Percentiles rank a stretch among this genome's conserved stretches.
These are phyloP conservation scores for Pseudonitzschia multiseries DNA, from an alignment of 108 stramenopile genomes.

Conservation along the genomic window DNA sequence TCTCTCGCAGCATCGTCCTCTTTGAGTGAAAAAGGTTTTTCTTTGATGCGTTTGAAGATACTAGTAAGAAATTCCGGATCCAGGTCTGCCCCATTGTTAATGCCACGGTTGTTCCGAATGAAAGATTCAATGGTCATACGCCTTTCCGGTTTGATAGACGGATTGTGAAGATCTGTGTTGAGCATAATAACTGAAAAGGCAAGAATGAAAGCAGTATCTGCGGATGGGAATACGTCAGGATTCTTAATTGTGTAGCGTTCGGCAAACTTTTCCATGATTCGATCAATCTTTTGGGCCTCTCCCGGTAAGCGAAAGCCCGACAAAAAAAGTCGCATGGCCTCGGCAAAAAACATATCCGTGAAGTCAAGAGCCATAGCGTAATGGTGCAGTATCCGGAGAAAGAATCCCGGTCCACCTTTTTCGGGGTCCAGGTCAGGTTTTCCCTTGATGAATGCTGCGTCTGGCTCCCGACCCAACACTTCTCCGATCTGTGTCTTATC, in stretches of 20 bases:
- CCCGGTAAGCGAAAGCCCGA: slow-evolving; percentile 97
- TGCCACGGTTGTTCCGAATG: slow-evolving; percentile 94
- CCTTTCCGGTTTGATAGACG: slow-evolving; percentile 91
- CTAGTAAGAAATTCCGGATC: slow-evolving; percentile 82
- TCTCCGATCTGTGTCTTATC: slow-evolving; percentile 98
- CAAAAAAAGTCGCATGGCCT: slow-evolving; percentile 95
- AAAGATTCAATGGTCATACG: slow-evolving; percentile 96
- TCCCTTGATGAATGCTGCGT: too few relatives aligned
- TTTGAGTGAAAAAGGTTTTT: slow-evolving; percentile 93
- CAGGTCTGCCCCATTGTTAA: slow-evolving; percentile 94
- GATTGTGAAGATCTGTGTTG: slow-evolving; percentile 98
- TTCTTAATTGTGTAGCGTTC: slow-evolving; percentile 92
- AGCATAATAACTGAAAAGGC: slow-evolving; percentile 99
- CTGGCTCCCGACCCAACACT: slow-evolving; percentile 92
- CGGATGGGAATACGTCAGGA: slow-evolving; percentile 83
- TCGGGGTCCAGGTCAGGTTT: too few relatives aligned
- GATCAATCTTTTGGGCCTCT: slow-evolving; percentile 99
- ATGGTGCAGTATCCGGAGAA: slow-evolving; percentile 85
- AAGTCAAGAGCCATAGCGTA: slow-evolving; percentile 93
- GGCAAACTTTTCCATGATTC: slow-evolving; percentile 99
- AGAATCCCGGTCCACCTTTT: slow-evolving; percentile 89
- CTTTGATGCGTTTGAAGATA: slow-evolving; percentile 95
- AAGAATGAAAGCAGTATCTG: slow-evolving; percentile 96
- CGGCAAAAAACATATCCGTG: slow-evolving; percentile 86
- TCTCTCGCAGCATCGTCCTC: slow-evolving; percentile 92